Base-by-base conservation (phyloP, 495 filamentous ascomycete genomes). In the Podospora appendiculata region DNA sequence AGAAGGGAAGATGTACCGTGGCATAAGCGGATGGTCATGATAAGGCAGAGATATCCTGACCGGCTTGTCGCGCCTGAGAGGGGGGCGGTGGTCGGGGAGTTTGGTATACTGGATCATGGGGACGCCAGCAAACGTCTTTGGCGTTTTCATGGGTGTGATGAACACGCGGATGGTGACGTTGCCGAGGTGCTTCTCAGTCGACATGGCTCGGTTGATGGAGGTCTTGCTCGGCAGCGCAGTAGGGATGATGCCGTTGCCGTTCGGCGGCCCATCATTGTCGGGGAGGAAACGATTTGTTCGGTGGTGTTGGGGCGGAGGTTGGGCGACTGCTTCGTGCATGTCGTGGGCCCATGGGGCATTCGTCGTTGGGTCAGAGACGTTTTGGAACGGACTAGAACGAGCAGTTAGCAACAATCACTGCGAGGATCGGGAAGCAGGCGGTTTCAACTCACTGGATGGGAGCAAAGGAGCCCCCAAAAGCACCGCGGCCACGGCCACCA, bases 51-150 rank as follows among this genome's bases (percentile, higher is more conserved):
- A 96, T 51, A 99, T 88, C 42, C 93, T 85, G 32, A 97, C 93
- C 11, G 94, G 94, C 62, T 97, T 99, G 67, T 99, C 93, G 43
- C 93, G 87, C 46, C 93, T 87, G 35, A 99, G 78, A 34, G 93
- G 93, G 47, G 93, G 94, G 8, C 93, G 84, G 68, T 97, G 93
- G 60, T 96, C 88, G 53, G 93, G 93, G 34, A 99, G 80, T 53
- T 90, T 90, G 25, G 90, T 95, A 66, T 99, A 89, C 54, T 89
- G 84, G 62, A 85, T 88, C 47, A 91, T 79, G 46, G 86, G 80
- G 43, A 95, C 80, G 34, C 81, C 78, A 19, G 86, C 67, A 58
- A 91, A 89, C 40, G 76, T 63, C 48, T 88, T 80, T 3, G 89
- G 81, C 25, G 78, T 76, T 48, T 81, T 75, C 84, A 94, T 87